These are phyloP conservation scores for Neckera pumila DNA, from an alignment of 225 moss, liverwort and hornwort genomes.

Conservation along the genomic window DNA sequence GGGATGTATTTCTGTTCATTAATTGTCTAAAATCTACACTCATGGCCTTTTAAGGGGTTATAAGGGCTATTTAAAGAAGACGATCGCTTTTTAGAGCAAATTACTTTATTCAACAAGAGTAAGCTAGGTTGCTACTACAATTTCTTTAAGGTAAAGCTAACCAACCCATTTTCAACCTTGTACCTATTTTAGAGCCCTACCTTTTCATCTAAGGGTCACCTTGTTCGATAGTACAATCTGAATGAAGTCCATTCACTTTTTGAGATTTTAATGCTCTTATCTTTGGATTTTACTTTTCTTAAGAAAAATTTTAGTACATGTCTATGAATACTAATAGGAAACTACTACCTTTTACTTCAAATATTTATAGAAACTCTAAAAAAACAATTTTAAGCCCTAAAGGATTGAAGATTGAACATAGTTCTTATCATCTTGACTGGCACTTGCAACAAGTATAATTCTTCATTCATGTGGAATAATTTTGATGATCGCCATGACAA, in stretches of 20 bases:
- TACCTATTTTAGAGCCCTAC: rapidly evolving
- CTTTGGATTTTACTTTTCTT: not conserved
- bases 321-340: not conserved
- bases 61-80: too few relatives aligned
- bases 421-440: not conserved
- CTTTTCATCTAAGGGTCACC: not conserved
- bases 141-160: rapidly evolving
- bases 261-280: not conserved
- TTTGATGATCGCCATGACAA: not conserved
- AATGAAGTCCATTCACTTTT: not conserved
- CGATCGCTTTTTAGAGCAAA: too few relatives aligned
- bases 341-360: not conserved
- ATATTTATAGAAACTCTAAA: not conserved
- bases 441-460: too few relatives aligned
- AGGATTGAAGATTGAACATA: not conserved
- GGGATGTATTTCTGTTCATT: too few relatives aligned
- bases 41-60: too few relatives aligned
- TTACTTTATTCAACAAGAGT: not conserved
- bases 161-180: not conserved
- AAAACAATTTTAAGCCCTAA: too few relatives aligned
- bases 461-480: rapidly evolving
- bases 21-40: too few relatives aligned
- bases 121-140: not conserved
- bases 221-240: too few relatives aligned
- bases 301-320: not conserved